Base-by-base conservation (phyloP, 2,329 filamentous ascomycete species). In the Fusarium goolgardi region DNA sequence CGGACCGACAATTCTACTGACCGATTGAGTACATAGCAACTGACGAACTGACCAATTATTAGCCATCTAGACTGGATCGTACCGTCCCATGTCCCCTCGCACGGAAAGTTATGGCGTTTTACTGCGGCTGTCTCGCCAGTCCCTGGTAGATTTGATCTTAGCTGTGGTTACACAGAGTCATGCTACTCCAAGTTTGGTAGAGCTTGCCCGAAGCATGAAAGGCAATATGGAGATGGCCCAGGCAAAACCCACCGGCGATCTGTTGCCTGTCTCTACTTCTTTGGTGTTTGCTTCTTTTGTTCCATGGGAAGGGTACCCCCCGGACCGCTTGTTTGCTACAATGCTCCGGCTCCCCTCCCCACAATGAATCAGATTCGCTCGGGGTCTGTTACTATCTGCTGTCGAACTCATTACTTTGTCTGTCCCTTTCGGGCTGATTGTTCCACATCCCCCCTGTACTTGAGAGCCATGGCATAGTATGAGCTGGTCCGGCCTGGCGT, bases 151-250 rank as follows among this genome's bases (percentile, higher is more conserved):
- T 46, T 51, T 55, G 49, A 50, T 70, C 56, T 55, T 63, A 63
- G 55, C 51, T 49, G 58, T 65, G 51, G 70, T 60, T 67, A 70
- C 70, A 73, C 70, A 70, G 57, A 68, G 57, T 25, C 58, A 57
- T 70, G 54, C 69, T 71, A 71, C 69, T 65, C 69, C 69, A 34
- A 63, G 59, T 67, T 57, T 59, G 65, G 68, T 44, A 59, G 55
- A 67, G 40, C 51, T 56, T 37, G 60, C 40, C 53, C 58, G 65
- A 41, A 44, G 50, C 55, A 65, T 64, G 53, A 51, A 41, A 67
- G 53, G 53, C 53, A 55, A 63, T 55, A 62, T 52, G 59, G 45
- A 40, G 34, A 52, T 60, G 50, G 47, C 52, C 47, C 56, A 63
- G 53, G 31, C 57, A 34, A 43, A 66, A 67, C 47, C 65, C 66